phyloP scores from a whole-genome alignment of 208 protist genomes.

The Lotmaria passim region DNA sequence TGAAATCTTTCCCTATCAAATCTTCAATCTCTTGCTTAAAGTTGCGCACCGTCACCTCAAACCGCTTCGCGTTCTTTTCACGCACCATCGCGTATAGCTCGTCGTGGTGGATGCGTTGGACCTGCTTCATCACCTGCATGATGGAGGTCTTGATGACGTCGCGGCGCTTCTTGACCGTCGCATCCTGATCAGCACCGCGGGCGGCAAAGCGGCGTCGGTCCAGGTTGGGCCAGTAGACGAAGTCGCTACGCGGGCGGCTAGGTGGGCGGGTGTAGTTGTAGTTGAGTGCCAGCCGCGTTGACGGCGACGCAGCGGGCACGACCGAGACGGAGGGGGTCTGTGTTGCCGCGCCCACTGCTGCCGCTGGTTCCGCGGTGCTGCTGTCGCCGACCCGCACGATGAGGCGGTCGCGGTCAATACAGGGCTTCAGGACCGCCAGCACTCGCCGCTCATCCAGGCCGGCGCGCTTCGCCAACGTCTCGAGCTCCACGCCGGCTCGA shows the following conservation, averaged over 20 bases:
- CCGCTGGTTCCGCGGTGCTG: too few relatives aligned
- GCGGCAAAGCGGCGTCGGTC: slow-evolving; percentile 18
- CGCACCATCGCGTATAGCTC: slow-evolving; percentile 45
- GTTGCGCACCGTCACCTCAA: slow-evolving; percentile 34
- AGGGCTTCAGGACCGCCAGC: slow-evolving; percentile 12
- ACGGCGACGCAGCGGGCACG: neutral
- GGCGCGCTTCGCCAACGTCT: slow-evolving; percentile 38
- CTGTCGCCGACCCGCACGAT: slow-evolving; percentile 14
- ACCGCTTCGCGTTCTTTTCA: slow-evolving; percentile 33
- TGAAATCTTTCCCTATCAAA: slow-evolving; percentile 57
- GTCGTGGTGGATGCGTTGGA: slow-evolving; percentile 35
- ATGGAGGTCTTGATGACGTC: slow-evolving; percentile 40
- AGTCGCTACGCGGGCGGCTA: slow-evolving; percentile 28
- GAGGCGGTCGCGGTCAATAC: slow-evolving; percentile 33
- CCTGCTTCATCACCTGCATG: slow-evolving; percentile 53
- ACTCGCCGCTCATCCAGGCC: slow-evolving; percentile 14
- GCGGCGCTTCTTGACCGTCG: slow-evolving; percentile 23
- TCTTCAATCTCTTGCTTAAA: slow-evolving; percentile 65
- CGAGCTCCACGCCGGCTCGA: slow-evolving; percentile 26
- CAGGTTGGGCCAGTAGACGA: slow-evolving; percentile 32
- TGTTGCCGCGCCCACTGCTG: neutral
- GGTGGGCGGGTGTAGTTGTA: slow-evolving; percentile 32
- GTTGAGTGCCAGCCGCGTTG: slow-evolving; percentile 42
- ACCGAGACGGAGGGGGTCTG: neutral
- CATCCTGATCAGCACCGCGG: slow-evolving; percentile 13